These are phyloP conservation scores for Myriangium duriaei DNA, from an alignment of 2,329 filamentous ascomycete genomes.

Conservation along the genomic window DNA sequence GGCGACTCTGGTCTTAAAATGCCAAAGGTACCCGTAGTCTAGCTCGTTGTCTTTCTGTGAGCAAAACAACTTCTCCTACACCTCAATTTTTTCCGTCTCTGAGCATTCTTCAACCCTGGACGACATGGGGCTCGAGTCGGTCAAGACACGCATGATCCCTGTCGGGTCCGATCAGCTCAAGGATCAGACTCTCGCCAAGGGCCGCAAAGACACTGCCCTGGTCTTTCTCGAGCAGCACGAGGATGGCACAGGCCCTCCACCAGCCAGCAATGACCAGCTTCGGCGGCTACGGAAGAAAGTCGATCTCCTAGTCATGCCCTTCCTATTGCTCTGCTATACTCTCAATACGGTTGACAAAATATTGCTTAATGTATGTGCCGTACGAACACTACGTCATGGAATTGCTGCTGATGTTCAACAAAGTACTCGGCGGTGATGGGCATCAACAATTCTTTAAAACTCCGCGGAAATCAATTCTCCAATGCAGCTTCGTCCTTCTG, in stretches of 20 bases:
- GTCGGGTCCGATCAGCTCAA: no score
- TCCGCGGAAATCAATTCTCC: constrained; percentile 49
- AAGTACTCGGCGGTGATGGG: constrained; percentile 58
- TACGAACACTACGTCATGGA: background rate
- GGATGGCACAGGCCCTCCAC: background rate
- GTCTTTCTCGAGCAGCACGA: constrained; percentile 3
- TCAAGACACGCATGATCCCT: no score
- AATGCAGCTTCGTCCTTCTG: constrained; percentile 52
- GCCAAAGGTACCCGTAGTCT: no score
- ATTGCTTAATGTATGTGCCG: constrained; percentile 42
- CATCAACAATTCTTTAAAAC: constrained; percentile 40
- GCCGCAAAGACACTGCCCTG: constrained; percentile 1
- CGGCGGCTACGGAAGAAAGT: background rate
- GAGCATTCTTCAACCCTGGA: no score
- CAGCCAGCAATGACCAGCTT: background rate
- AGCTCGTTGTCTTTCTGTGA: no score
- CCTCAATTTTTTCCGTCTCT: no score
- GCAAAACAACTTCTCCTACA: no score
- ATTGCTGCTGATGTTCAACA: background rate
- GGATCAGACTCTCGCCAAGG: no score
- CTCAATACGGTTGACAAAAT: constrained; percentile 55
- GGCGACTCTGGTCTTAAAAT: no score
- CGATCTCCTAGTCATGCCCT: constrained; percentile 14
- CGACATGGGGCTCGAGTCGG: no score
- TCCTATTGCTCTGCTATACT: constrained; percentile 50